Evolutionary conservation across 805 yeast genomes (phyloP).

Genomic region (Candida insectalens): DNA sequence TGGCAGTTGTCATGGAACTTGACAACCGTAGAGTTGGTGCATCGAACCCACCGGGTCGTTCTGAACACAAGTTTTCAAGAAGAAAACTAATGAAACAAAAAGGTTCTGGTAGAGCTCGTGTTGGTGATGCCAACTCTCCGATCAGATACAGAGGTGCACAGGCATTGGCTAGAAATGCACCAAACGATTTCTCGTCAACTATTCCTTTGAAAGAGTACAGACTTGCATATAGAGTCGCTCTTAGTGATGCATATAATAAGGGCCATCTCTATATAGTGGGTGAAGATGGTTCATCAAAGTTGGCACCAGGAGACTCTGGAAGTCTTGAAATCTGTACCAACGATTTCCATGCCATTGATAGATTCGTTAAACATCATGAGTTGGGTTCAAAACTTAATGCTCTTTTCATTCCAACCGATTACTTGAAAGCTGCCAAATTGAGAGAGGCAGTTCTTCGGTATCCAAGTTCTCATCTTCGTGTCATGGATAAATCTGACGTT

Average conservation of each 20-base stretch:
- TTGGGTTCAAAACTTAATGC: slow-evolving; percentile 39
- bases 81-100: slow-evolving; percentile 81
- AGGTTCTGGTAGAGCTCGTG: slow-evolving; percentile 92
- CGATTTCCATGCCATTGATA: slow-evolving; percentile 20
- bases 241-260: slow-evolving; percentile 67
- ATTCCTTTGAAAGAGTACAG: slow-evolving; percentile 68
- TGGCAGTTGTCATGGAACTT: slow-evolving; percentile 86
- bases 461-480: slow-evolving; percentile 43
- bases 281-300: slow-evolving; percentile 15
- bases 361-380: slow-evolving; percentile 37
- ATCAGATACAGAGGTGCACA: slow-evolving; percentile 81
- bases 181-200: slow-evolving; percentile 76
- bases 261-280: slow-evolving; percentile 72
- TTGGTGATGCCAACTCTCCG: slow-evolving; percentile 94
- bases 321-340: slow-evolving; percentile 19
- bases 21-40: slow-evolving; percentile 87
- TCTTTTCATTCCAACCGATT: slow-evolving; percentile 56
- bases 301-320: slow-evolving; percentile 18
- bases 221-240: slow-evolving; percentile 70
- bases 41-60: slow-evolving; percentile 76
- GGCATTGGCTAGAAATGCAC: slow-evolving; percentile 85
- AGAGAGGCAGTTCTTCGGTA: slow-evolving; percentile 44
- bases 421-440: slow-evolving; percentile 37
- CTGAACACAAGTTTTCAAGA: slow-evolving; percentile 78
- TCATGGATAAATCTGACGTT: slow-evolving; percentile 66